Evolutionary conservation across 2,329 filamentous ascomycete genomes (phyloP).

Genomic region (Fusarium sp.): DNA sequence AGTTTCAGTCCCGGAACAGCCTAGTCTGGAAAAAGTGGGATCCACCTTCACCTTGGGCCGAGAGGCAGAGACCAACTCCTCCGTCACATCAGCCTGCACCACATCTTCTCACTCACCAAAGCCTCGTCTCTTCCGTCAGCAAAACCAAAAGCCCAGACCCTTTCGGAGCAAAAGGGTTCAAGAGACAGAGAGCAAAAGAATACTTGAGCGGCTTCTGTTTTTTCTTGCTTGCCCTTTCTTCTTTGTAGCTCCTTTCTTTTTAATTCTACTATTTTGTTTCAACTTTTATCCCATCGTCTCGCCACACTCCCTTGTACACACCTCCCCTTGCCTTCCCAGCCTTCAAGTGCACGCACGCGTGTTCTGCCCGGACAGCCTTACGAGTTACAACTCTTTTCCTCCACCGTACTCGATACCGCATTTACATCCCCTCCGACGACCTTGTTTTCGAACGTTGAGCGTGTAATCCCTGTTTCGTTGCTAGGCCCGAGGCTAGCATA

Average conservation of each 20-base stretch:
- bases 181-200: conserved; percentile 19
- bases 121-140: conserved; percentile 38
- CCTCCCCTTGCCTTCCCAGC: conserved; percentile 35
- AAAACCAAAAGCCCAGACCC: conserved; percentile 16
- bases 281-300: conserved; percentile 6
- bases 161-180: conserved; percentile 2
- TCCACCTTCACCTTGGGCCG: conserved; percentile 33
- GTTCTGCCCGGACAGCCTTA: conserved; percentile 9
- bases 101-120: conserved; percentile 45
- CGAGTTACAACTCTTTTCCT: conserved; percentile 20
- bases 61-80: conserved; percentile 39
- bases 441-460: conserved; percentile 12
- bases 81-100: conserved; percentile 46
- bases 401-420: conserved; percentile 21
- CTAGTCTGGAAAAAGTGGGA: conserved; percentile 10
- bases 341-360: conserved; percentile 28
- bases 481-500: conserved; percentile 21
- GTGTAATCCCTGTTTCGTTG: conserved; percentile 15
- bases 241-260: conserved; percentile 12
- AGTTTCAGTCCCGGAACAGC: not conserved
- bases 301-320: conserved; percentile 35
- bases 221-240: conserved; percentile 3
- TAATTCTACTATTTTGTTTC: conserved; percentile 8
- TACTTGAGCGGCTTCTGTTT: conserved; percentile 3
- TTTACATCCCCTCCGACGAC: conserved; percentile 17